Base-by-base conservation (phyloP, 257 asterid species). In the Gynochthodes officinalis region DNA sequence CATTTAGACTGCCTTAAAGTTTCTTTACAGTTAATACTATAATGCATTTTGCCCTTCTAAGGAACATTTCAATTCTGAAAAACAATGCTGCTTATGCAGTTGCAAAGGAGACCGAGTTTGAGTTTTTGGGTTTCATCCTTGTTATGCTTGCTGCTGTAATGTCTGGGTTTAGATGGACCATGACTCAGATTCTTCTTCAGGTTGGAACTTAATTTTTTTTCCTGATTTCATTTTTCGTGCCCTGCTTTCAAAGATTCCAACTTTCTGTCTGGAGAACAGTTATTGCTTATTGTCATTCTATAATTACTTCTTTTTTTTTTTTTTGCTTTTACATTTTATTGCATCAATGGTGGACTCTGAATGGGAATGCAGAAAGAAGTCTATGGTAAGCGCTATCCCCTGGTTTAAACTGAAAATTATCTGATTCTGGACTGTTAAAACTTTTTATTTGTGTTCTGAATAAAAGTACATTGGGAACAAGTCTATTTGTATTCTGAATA, bases 151-250 rank as follows among this genome's bases (percentile, higher is more conserved):
- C 99, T 79, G 96, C 99, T 77, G 96, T 95, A 68, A 95, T 95
- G 99, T 86, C 99, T 30, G 99, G 99, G 52, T 95, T 95, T 74
- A 91, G 99, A 25, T 95, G 99, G 99, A 87, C 99, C 54, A 95
- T 95, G 99, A 92, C 99, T 49, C 99, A 95, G 76, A 95, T 95
- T 79, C 99, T 95, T 84, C 99, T 95, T 77, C 99, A 95, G 94
- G 98, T 92, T 81, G 73, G 82, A 44, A 46, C 55, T 64, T 39
- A 52, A 32, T 75, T 62, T 53, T 13, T 39, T 61, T 69, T 10
- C 30, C 71, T 71, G 55, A 18, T 64, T 69, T 27, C 73, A 70
- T 67, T 60, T 75, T 65, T 67, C 39, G 68, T 75, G 73, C 44
- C 28, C 62, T 21, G 12, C 14, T 21, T 37, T 46, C 7, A 50